Base-by-base conservation (phyloP, 148 eudicot genomes). In the Dysphania ambrosioides region DNA sequence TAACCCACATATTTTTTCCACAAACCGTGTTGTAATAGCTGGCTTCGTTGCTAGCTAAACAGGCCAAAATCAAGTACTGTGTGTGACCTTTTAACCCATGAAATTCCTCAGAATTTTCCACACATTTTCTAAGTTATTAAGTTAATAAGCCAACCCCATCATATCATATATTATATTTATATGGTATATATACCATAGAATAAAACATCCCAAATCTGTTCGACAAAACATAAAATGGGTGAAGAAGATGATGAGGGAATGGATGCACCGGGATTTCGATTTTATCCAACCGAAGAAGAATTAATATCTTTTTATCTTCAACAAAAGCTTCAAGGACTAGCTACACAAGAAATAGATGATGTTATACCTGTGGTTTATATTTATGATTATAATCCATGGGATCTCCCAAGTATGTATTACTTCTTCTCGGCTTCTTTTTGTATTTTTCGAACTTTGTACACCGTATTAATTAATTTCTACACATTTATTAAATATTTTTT, bases 281-380 rank as follows among this genome's bases (percentile, higher is more conserved):
- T 88, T 70, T 83, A 79, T 70, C 92, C 92, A 1, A 88, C 88
- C 0, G 92, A 88, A 76, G 89, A 84, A 81, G 92, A 88, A 73
- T 47, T 88, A 78, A 42, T 88, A 34, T 72, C 87, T 0, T 86
- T 84, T 72, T 86, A 84, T 78, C 82, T 88, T 16, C 79, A 40
- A 8, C 31, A 79, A 36, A 81, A 81, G 79, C 83, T 86, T 70
- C 66, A 73, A 51, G 87, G 86, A 21, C 70, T 10, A 19, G 31
- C 67, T n/a, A 69, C 49, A 12, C 65, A 53, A 67, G 83, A 83
- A 6, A 79, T 86, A 6, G 67, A 83, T 59, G 51, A 44, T 31
- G 74, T 88, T 11, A 86, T 88, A 5, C 91, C 91, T 0, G 80
- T 71, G 29, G 57, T 88, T 66, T 66, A 86, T 74, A 83, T 88